Conservation (phyloP, 768 basidiomycete genomes). For the Tulasnella sp. region DNA sequence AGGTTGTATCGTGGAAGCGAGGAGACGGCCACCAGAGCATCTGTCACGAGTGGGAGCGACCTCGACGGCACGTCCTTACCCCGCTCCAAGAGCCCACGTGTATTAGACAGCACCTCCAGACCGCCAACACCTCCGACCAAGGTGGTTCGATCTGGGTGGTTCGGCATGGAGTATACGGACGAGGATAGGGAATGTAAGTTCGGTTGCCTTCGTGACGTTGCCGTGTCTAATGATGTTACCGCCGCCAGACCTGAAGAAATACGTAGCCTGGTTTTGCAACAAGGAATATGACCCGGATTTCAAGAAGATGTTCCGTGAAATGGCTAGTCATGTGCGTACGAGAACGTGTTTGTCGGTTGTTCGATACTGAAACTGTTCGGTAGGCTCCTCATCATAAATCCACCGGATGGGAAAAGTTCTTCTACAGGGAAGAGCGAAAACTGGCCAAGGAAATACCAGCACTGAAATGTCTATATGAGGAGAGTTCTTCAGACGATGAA, state of each 20-base stretch:
- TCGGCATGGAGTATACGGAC: conserved; percentile 9
- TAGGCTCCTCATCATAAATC: conserved; percentile 10
- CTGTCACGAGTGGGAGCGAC: no score
- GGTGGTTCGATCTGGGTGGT: background rate
- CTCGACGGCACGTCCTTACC: no score
- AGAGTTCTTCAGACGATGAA: conserved; percentile 5
- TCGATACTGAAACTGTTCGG: background rate
- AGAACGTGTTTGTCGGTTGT: background rate
- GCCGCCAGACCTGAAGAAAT: background rate
- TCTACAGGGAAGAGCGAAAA: conserved; percentile 3
- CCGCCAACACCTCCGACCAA: conserved; percentile 2
- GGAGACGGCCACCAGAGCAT: no score
- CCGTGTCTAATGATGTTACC: background rate
- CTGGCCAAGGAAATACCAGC: background rate
- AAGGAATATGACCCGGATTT: conserved; percentile 6
- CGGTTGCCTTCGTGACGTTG: background rate
- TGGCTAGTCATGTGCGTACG: background rate
- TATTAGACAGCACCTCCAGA: no score
- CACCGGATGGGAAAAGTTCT: conserved; percentile 1
- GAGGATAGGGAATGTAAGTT: conserved; percentile 12
- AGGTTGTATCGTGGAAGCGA: no score
- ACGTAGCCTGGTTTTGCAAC: background rate
- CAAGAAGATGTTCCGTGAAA: conserved; percentile 5
- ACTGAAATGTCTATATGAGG: conserved; percentile 1
- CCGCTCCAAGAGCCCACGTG: no score